These are phyloP conservation scores for Penicillium sclerotiorum DNA, from an alignment of 2,329 filamentous ascomycete genomes.

Conservation along the genomic window DNA sequence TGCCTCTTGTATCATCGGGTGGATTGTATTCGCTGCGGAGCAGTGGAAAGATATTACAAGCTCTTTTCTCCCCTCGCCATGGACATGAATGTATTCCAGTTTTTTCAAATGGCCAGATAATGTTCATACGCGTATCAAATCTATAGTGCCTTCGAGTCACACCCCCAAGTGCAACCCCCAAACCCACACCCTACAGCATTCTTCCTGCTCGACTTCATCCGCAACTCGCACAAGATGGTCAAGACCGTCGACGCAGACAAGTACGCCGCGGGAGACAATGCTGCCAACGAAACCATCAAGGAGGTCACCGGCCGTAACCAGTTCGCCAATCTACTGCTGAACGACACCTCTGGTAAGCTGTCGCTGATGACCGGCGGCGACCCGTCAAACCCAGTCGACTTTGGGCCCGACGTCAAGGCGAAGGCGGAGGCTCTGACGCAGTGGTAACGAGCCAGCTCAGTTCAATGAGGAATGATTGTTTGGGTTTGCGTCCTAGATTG, in stretches of 20 bases:
- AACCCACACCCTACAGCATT: slow-evolving; percentile 32
- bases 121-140: neutral
- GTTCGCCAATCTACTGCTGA: slow-evolving; percentile 30
- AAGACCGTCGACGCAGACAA: slow-evolving; percentile 27
- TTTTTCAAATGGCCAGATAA: neutral
- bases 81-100: neutral
- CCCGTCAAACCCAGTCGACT: slow-evolving; percentile 28
- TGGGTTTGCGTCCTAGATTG: neutral
- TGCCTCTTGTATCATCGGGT: neutral
- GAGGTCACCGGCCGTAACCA: slow-evolving; percentile 34
- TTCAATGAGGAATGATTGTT: neutral
- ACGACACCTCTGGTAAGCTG: slow-evolving; percentile 32
- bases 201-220: slow-evolving; percentile 69
- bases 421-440: slow-evolving; percentile 26
- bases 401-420: slow-evolving; percentile 30
- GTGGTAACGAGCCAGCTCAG: neutral
- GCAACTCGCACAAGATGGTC: slow-evolving; percentile 62
- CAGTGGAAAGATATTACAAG: no score
- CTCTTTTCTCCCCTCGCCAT: neutral
- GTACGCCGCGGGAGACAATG: slow-evolving; percentile 25
- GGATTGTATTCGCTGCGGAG: no score
- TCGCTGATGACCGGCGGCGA: slow-evolving; percentile 33
- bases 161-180: slow-evolving; percentile 36
- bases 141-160: slow-evolving; percentile 34
- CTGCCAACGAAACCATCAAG: slow-evolving; percentile 12